Percentiles rank a stretch among this genome's conserved stretches.
phyloP scores from a whole-genome alignment of 306 rosid genomes.

The Cucurbita ficifolia region DNA sequence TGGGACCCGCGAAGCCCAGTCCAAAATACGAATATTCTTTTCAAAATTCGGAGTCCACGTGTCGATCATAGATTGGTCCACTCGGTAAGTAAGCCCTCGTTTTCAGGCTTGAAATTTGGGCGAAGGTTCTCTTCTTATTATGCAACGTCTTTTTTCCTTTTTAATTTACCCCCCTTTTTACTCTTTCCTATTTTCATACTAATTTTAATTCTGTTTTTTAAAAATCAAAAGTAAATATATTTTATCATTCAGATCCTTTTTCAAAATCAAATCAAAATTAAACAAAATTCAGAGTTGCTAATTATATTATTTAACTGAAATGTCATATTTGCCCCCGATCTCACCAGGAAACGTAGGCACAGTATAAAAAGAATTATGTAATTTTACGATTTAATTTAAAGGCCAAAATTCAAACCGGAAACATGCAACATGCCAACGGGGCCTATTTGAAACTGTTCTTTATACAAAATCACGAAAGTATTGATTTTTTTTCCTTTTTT shows the following conservation, averaged over 20 bases:
- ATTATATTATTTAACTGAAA: neutral
- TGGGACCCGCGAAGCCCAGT: slow-evolving; percentile 24
- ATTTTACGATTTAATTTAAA: neutral
- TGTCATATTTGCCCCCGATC: neutral
- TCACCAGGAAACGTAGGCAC: neutral
- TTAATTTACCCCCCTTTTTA: neutral
- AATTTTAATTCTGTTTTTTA: neutral
- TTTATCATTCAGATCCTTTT: neutral
- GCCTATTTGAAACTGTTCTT: neutral
- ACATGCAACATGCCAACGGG: neutral
- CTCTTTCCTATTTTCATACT: neutral
- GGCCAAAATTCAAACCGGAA: neutral
- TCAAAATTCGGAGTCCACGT: neutral
- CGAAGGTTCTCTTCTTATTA: neutral
- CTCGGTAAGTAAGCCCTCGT: neutral
- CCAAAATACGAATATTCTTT: neutral
- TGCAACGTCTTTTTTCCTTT: neutral
- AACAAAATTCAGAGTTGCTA: neutral
- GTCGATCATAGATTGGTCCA: neutral
- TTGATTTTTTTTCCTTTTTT: neutral
- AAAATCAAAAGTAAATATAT: neutral
- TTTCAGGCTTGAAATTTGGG: neutral
- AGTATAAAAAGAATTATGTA: neutral
- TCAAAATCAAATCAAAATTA: neutral
- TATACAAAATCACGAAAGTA: neutral